Percentiles rank a stretch among this genome's conserved stretches.
These are phyloP conservation scores for Naganishia randhawae DNA, from an alignment of 768 basidiomycete genomes.

Conservation along the genomic window DNA sequence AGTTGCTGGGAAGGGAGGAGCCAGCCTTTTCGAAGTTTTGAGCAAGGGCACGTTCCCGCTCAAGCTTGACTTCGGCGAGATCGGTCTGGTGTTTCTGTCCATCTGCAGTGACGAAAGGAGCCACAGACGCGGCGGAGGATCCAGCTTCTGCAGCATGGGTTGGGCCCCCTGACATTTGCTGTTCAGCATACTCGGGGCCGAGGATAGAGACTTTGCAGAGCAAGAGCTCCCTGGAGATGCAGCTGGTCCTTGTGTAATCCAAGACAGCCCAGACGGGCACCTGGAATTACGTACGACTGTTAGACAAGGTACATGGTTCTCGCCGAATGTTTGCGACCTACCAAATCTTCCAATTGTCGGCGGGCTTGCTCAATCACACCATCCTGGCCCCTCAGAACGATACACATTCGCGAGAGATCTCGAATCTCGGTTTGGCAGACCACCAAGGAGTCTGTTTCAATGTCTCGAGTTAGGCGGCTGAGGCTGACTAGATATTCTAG, in stretches of 20 bases:
- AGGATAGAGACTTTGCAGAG: conserved; percentile 96
- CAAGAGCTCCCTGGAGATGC: conserved; percentile 87
- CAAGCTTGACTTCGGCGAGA: conserved; percentile 55
- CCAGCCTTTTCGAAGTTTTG: conserved; percentile 67
- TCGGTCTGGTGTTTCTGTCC: conserved; percentile 32
- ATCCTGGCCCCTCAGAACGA: conserved; percentile 93
- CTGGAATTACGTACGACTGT: conserved; percentile 52
- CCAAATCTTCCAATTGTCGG: conserved; percentile 91
- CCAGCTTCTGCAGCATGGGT: conserved; percentile 57
- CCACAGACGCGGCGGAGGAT: conserved; percentile 73
- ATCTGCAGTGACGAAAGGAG: conserved; percentile 71
- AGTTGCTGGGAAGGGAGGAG: conserved; percentile 21
- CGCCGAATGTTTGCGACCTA: conserved; percentile 53
- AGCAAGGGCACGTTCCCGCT: conserved; percentile 69
- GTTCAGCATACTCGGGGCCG: conserved; percentile 92
- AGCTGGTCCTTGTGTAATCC: conserved; percentile 89
- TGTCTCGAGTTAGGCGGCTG: not conserved
- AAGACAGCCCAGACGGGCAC: conserved; percentile 99
- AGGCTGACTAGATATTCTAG: not conserved
- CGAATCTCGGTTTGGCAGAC: conserved; percentile 97
- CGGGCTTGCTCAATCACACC: conserved; percentile 96
- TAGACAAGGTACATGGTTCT: not conserved
- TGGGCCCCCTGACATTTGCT: conserved; percentile 79
- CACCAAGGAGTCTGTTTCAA: conserved; percentile 85
- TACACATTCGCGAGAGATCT: conserved; percentile 95